phyloP scores from a whole-genome alignment of 345 rosid genomes.

The Dimocarpus longan region DNA sequence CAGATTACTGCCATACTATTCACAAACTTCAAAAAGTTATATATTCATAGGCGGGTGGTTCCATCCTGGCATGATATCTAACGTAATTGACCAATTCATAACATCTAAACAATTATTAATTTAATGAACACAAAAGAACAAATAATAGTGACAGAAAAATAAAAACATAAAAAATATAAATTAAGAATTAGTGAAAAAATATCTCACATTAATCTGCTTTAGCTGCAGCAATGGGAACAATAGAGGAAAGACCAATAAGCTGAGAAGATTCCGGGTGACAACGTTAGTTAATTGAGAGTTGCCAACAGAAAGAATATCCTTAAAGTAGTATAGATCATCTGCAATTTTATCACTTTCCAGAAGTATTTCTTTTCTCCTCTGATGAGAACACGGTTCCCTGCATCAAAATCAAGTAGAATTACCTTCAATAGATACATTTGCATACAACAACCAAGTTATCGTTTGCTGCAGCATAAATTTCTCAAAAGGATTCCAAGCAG shows the following conservation, averaged over 20 bases:
- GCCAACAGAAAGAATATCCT: slow-evolving; percentile 60
- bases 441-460: not conserved
- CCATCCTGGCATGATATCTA: not conserved
- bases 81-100: not conserved
- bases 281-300: slow-evolving; percentile 46
- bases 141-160: not conserved
- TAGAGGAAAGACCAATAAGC: slow-evolving; percentile 51
- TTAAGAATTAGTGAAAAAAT: slow-evolving; percentile 22
- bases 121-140: slow-evolving; percentile 1
- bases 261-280: slow-evolving; percentile 49
- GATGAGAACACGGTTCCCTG: slow-evolving; percentile 40
- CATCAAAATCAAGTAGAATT: slow-evolving; percentile 26
- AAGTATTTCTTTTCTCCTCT: slow-evolving; percentile 39
- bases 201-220: slow-evolving; percentile 49
- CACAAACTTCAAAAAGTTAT: not conserved
- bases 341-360: slow-evolving; percentile 54
- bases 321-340: slow-evolving; percentile 69
- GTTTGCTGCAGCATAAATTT: slow-evolving; percentile 12
- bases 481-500: slow-evolving; percentile 14
- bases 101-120: not conserved
- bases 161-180: not conserved
- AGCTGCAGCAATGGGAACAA: slow-evolving; percentile 46
- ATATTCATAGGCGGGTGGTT: not conserved
- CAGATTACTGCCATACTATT: not conserved
- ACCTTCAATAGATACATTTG: slow-evolving; percentile 2